Evolutionary conservation across 805 yeast species (phyloP), one percentile per base, ranked within the genome.

Genomic region (Yarrowia divulgata): DNA sequence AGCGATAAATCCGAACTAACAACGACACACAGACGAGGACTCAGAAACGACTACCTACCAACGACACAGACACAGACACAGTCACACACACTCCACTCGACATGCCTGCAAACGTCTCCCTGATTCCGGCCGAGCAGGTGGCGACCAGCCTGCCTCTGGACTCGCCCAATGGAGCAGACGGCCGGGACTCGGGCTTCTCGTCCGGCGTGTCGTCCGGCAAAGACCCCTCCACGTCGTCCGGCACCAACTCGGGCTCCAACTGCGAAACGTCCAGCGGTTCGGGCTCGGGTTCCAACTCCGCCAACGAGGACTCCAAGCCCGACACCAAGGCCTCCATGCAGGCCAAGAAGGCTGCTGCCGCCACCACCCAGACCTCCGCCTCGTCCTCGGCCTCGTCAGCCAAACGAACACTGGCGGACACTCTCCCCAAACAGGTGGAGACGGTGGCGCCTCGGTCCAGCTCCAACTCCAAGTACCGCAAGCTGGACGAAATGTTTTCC

Each of bases 401-500:
- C 52, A 60, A 60, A 29, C 9, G 66, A 18, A 18, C 52, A 7
- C 52, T 60, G 1, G 10, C 64, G 8, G 66, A 60, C 52, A 60
- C 66, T 1, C 52, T 43, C 1, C 66, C 66, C 29, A 43, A 60
- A 23, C 66, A 40, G 48, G 66, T 60, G 9, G 66, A 60, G 42
- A 18, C 50, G 7, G 52, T 43, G 35, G 19, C 32, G 23, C 52
- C 37, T n/a, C 48, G 52, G 6, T 34, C 66, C 8, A 8, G 19
- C 19, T 58, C 48, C 23, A 39, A 57, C 37, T 57, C 66, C 43
- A 63, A 63, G 68, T 63, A 63, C 68, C 19, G 57, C 9, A 63
- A 63, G 39, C 57, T 63, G n/a, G 57, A 48, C 39, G 68, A 63
- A 48, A 63, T 63, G 68, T 48, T 63, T 32, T 37, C 45, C 39